Evolutionary conservation across 352 stramenopile genomes (phyloP).

Genomic region (Thraustochytrium striatum): DNA sequence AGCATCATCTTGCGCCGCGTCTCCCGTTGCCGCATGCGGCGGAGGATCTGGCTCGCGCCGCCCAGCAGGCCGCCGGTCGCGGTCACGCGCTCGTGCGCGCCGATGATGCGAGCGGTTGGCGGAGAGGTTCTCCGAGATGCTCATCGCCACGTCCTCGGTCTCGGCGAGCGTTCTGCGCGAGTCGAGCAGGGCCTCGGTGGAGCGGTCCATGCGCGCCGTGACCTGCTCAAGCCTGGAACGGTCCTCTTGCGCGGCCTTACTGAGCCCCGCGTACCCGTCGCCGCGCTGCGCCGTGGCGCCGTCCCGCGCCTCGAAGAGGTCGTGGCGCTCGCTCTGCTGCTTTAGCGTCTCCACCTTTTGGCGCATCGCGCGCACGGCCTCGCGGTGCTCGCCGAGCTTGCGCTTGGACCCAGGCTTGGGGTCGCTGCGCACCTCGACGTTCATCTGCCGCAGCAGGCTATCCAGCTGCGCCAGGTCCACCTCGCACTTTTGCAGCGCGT

Average conservation of each 20-base stretch:
- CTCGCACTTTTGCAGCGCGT: constrained; percentile 17
- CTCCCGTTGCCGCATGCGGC: constrained; percentile 35
- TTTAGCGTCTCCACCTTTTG: constrained; percentile 6
- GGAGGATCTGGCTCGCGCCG: constrained; percentile 35
- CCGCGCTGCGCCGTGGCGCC: neutral
- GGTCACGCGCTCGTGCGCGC: constrained; percentile 33
- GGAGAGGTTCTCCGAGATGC: constrained; percentile 36
- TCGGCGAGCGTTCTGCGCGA: constrained; percentile 9
- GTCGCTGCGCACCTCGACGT: constrained; percentile 36
- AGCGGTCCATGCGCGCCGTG: constrained; percentile 34
- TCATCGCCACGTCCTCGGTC: constrained; percentile 43
- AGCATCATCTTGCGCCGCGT: constrained; percentile 15
- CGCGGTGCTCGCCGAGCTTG: constrained; percentile 6
- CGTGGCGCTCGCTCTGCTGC: constrained; percentile 38
- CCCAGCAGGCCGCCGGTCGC: constrained; percentile 33
- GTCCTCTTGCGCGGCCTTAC: constrained; percentile 4
- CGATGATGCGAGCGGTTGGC: constrained; percentile 10
- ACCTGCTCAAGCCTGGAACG: constrained; percentile 8
- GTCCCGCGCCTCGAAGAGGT: constrained; percentile 25
- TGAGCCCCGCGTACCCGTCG: neutral
- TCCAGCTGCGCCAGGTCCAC: constrained; percentile 25
- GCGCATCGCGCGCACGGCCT: constrained; percentile 2
- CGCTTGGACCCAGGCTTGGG: constrained; percentile 24
- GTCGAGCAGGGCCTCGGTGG: constrained; percentile 14
- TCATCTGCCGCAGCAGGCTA: constrained; percentile 27